Percentiles rank a stretch among this genome's conserved stretches.
These are phyloP conservation scores for Pythium guiyangense DNA, from an alignment of 352 stramenopile genomes.

Conservation along the genomic window DNA sequence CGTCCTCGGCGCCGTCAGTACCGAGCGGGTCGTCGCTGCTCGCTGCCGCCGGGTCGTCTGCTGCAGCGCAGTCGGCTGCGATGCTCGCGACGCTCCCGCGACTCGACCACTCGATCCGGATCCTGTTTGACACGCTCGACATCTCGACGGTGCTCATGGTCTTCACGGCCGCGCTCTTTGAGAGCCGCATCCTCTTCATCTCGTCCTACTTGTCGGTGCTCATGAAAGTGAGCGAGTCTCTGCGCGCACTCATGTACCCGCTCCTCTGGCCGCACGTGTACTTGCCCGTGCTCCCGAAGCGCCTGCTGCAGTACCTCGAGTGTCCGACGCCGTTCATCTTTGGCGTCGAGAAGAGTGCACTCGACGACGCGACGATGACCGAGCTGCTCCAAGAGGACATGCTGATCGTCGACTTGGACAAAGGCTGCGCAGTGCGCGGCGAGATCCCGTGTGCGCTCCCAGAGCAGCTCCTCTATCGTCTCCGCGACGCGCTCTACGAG, in stretches of 20 bases:
- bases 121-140: conserved; percentile 80
- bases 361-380: conserved; percentile 52
- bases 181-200: conserved; percentile 78
- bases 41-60: conserved; percentile 15
- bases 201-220: conserved; percentile 79
- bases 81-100: conserved; percentile 48
- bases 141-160: conserved; percentile 68
- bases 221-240: conserved; percentile 73
- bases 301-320: conserved; percentile 82
- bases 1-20: conserved; percentile 9
- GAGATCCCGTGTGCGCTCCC: conserved; percentile 50
- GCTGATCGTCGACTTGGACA: conserved; percentile 71
- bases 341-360: conserved; percentile 55
- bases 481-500: conserved; percentile 54
- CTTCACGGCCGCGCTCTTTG: conserved; percentile 73
- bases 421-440: conserved; percentile 44
- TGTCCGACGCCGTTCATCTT: conserved; percentile 87
- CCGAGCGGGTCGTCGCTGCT: neutral
- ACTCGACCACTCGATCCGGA: conserved; percentile 68
- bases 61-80: conserved; percentile 22
- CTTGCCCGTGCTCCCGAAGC: conserved; percentile 65
- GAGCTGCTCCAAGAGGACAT: conserved; percentile 55
- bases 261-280: conserved; percentile 88
- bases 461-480: conserved; percentile 33
- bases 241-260: conserved; percentile 80